Percentiles rank a stretch among this genome's conserved stretches.
Evolutionary conservation across 805 yeast species (phyloP).

Genomic region (Nakazawaea anatomiae): DNA sequence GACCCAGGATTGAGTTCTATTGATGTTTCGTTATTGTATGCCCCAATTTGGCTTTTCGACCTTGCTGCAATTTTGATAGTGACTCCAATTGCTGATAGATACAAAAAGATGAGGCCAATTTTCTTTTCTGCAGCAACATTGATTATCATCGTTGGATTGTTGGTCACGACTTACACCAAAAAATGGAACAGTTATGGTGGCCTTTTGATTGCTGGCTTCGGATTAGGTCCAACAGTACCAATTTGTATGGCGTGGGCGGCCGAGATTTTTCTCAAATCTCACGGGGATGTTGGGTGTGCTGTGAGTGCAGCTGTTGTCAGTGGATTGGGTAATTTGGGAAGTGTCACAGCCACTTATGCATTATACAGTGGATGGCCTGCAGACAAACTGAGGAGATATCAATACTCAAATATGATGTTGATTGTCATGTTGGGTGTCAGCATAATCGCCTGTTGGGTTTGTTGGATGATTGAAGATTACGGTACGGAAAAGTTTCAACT

Average conservation of each 20-base stretch:
- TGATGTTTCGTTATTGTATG: slow-evolving; percentile 67
- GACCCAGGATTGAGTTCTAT: slow-evolving; percentile 61
- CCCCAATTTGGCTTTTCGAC: slow-evolving; percentile 90
- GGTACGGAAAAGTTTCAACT: slow-evolving; percentile 4
- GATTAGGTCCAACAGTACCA: slow-evolving; percentile 89
- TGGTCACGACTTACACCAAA: slow-evolving; percentile 70
- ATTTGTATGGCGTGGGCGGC: slow-evolving; percentile 81
- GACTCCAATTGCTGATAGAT: slow-evolving; percentile 77
- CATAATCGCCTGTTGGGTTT: slow-evolving; percentile 42
- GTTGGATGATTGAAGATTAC: slow-evolving; percentile 12
- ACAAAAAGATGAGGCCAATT: slow-evolving; percentile 49
- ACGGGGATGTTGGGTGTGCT: slow-evolving; percentile 84
- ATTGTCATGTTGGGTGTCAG: slow-evolving; percentile 72
- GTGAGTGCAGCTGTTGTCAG: slow-evolving; percentile 78
- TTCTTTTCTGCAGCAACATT: slow-evolving; percentile 58
- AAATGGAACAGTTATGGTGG: slow-evolving; percentile 83
- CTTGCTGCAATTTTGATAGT: slow-evolving; percentile 64
- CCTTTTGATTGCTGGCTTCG: slow-evolving; percentile 74
- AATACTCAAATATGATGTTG: slow-evolving; percentile 78
- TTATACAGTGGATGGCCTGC: slow-evolving; percentile 84
- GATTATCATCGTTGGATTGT: slow-evolving; percentile 68
- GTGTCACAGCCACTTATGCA: slow-evolving; percentile 82
- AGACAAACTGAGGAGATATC: slow-evolving; percentile 54
- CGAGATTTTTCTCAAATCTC: slow-evolving; percentile 61
- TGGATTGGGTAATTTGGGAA: slow-evolving; percentile 83